These are phyloP conservation scores for Picochlorum sp. DNA, from an alignment of 139 green algal genomes.

Conservation along the genomic window DNA sequence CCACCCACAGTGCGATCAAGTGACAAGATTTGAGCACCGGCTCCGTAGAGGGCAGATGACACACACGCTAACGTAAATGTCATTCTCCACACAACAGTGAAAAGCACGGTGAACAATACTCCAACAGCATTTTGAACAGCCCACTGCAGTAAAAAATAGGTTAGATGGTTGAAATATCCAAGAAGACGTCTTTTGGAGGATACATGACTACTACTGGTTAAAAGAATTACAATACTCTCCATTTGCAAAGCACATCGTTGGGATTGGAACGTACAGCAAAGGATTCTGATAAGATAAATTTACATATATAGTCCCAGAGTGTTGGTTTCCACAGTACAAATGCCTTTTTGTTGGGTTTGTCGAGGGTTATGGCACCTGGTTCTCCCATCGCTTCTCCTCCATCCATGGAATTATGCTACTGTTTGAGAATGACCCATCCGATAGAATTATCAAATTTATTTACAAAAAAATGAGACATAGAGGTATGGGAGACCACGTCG, in stretches of 20 bases:
- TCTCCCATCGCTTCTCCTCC: too few relatives aligned
- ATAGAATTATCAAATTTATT: too few relatives aligned
- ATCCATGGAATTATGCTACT: too few relatives aligned
- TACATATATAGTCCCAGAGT: not conserved
- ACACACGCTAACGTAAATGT: constrained; percentile 13
- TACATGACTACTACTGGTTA: too few relatives aligned
- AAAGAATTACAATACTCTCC: too few relatives aligned
- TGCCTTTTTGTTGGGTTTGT: too few relatives aligned
- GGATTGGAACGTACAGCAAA: constrained; percentile 6
- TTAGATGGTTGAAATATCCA: not conserved
- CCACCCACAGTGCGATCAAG: constrained; percentile 17
- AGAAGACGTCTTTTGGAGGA: not conserved
- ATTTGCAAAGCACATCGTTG: too few relatives aligned
- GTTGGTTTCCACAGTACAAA: constrained; percentile 13
- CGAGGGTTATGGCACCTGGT: too few relatives aligned
- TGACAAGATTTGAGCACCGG: constrained; percentile 12
- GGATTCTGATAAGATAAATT: constrained; percentile 5
- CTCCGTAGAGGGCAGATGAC: constrained; percentile 7
- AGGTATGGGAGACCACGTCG: too few relatives aligned
- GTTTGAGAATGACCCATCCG: too few relatives aligned
- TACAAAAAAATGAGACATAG: too few relatives aligned
- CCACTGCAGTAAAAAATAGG: constrained; percentile 6
- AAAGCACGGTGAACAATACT: constrained; percentile 14
- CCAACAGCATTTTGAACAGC: constrained; percentile 17
- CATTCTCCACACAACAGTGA: not conserved